phyloP scores from a whole-genome alignment of 2,329 filamentous ascomycete genomes.

The Sporothrix humicola region DNA sequence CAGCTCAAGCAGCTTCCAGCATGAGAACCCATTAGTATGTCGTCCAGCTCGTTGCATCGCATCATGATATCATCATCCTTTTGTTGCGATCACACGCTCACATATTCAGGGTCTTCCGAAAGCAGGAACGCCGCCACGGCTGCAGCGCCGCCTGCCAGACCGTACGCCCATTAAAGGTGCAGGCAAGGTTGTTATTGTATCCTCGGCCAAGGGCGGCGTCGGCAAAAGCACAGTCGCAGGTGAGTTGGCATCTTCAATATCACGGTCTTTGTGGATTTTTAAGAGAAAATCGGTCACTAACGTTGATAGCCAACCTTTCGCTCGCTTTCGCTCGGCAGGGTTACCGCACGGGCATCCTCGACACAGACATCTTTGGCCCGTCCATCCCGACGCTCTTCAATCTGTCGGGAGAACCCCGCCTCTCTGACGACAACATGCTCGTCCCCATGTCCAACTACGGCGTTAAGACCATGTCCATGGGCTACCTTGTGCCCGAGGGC shows the following conservation, averaged over 20 bases:
- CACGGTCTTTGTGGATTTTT: not conserved
- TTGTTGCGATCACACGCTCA: not conserved
- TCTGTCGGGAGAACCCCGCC: constrained; percentile 75
- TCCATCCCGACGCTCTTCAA: constrained; percentile 91
- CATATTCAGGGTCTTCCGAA: constrained; percentile 77
- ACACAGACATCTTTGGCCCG: constrained; percentile 96
- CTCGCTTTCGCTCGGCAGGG: constrained; percentile 84
- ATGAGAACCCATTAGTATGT: constrained; percentile 87
- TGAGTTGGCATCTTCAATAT: constrained; percentile 42
- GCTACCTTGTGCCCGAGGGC: constrained; percentile 80
- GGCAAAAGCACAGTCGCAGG: constrained; percentile 94
- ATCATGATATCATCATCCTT: not conserved
- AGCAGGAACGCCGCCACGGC: constrained; percentile 73
- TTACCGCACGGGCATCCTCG: constrained; percentile 82
- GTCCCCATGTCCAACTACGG: constrained; percentile 92
- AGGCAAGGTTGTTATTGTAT: constrained; percentile 92
- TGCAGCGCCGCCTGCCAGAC: constrained; percentile 81
- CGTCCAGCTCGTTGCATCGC: not conserved
- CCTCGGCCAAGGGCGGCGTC: constrained; percentile 96
- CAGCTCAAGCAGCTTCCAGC: constrained; percentile 58
- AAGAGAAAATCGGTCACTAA: not conserved
- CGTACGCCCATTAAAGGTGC: constrained; percentile 83
- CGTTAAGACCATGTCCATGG: constrained; percentile 98
- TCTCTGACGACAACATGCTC: constrained; percentile 78
- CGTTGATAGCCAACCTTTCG: constrained; percentile 71